Evolutionary conservation across 1,284 basidiomycete genomes (phyloP).

Genomic region (Sanghuangporus weigelae): DNA sequence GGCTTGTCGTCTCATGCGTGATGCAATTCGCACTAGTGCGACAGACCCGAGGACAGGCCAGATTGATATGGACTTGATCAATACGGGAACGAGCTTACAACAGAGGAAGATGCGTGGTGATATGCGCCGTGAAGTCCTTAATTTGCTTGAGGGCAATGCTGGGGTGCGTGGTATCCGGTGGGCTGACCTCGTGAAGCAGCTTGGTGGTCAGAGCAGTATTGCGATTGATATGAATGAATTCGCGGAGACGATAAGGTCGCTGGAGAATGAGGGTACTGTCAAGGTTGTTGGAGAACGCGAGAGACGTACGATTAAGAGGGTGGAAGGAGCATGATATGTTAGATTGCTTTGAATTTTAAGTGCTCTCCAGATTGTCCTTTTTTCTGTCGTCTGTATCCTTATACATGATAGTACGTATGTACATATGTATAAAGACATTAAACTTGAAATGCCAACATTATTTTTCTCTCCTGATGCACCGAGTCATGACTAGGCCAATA

Average conservation of each 20-base stretch:
- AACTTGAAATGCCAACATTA: not conserved
- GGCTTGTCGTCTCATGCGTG: constrained; percentile 88
- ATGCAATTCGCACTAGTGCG: constrained; percentile 90
- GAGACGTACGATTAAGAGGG: constrained; percentile 66
- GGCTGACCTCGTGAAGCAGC: constrained; percentile 67
- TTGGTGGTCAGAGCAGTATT: constrained; percentile 78
- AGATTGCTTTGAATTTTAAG: not conserved
- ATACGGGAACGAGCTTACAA: constrained; percentile 85
- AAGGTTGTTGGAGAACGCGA: constrained; percentile 86
- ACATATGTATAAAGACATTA: not conserved
- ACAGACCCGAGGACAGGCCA: constrained; percentile 94
- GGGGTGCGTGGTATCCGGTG: constrained; percentile 69
- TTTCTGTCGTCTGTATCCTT: not conserved
- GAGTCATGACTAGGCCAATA: not conserved
- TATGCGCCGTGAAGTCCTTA: constrained; percentile 74
- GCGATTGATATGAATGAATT: constrained; percentile 77
- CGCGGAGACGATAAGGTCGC: constrained; percentile 68
- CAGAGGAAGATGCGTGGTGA: constrained; percentile 82
- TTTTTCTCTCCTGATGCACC: not conserved
- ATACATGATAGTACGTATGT: not conserved
- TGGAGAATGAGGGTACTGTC: constrained; percentile 80
- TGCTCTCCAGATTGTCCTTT: not conserved
- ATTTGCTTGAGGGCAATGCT: constrained; percentile 56
- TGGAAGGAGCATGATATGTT: constrained; percentile 29
- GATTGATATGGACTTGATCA: constrained; percentile 95